Evolutionary conservation across 176 grass and related monocot genomes (phyloP).

Genomic region (Carex myosuroides): DNA sequence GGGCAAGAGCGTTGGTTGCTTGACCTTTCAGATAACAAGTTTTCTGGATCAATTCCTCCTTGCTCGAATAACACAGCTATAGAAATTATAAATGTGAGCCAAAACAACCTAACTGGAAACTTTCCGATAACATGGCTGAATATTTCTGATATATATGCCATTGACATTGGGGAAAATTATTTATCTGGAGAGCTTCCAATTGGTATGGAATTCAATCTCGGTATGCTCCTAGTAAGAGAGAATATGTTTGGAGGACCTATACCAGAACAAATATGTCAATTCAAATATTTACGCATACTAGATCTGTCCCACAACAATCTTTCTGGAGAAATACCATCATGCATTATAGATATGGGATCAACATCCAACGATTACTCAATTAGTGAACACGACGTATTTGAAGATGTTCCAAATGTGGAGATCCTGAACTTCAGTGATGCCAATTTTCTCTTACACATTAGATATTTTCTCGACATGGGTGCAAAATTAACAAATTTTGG

Average conservation of each 20-base stretch:
- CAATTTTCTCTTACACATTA: too few species aligned
- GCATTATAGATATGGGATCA: slow-evolving; percentile 10
- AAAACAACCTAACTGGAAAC: slow-evolving; percentile 9
- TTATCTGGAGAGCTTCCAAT: background rate
- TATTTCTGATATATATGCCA: background rate
- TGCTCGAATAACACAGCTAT: background rate
- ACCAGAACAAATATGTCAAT: background rate
- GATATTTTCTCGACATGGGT: too few species aligned
- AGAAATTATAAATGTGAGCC: background rate
- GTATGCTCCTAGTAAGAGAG: background rate
- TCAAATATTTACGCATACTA: background rate
- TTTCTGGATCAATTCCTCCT: too few species aligned
- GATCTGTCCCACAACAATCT: slow-evolving; percentile 11
- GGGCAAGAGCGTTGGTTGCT: fast-evolving
- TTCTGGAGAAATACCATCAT: slow-evolving; percentile 24
- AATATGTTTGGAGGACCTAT: slow-evolving; percentile 21
- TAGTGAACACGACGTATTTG: too few species aligned
- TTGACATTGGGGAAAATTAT: background rate
- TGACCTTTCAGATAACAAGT: too few species aligned
- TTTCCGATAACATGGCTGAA: background rate
- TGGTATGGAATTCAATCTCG: background rate
- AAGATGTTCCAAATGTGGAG: too few species aligned
- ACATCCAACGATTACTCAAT: too few species aligned
- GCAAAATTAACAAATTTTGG: too few species aligned
- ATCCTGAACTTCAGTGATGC: too few species aligned